Conservation (phyloP, 805 yeast species). For the Monosporozyma servazzii region DNA sequence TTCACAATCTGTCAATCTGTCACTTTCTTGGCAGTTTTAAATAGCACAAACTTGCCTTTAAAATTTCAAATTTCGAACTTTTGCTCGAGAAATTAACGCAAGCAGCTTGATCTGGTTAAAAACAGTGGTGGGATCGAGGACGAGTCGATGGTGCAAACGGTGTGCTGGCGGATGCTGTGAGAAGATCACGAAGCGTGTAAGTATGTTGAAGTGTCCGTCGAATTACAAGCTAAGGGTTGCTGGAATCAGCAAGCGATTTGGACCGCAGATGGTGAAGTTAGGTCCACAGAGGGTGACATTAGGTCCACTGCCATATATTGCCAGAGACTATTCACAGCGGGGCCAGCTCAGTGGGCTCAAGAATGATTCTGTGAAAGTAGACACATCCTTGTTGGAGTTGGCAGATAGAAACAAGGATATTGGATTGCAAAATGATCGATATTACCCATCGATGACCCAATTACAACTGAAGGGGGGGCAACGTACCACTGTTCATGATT, state of each 20-base stretch:
- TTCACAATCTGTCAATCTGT: background rate
- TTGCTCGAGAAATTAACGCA: background rate
- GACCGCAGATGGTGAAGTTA: background rate
- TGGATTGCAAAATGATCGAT: conserved; percentile 7
- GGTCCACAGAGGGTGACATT: background rate
- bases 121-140: too few relatives aligned
- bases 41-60: background rate
- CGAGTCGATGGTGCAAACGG: too few relatives aligned
- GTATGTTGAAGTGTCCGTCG: background rate
- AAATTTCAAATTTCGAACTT: background rate
- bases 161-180: too few relatives aligned
- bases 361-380: conserved; percentile 4
- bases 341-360: background rate
- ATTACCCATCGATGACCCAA: conserved; percentile 23
- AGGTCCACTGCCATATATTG: too few relatives aligned
- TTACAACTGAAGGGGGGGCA: background rate
- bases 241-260: background rate
- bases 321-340: background rate
- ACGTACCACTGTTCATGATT: conserved; percentile 2
- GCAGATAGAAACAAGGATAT: conserved; percentile 16
- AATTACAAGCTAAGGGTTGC: background rate
- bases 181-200: background rate
- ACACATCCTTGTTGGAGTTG: conserved; percentile 17
- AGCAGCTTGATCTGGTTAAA: too few relatives aligned
- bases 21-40: background rate